Base-by-base conservation (phyloP, 441 rosid species). In the Gossypium schwendimanii region DNA sequence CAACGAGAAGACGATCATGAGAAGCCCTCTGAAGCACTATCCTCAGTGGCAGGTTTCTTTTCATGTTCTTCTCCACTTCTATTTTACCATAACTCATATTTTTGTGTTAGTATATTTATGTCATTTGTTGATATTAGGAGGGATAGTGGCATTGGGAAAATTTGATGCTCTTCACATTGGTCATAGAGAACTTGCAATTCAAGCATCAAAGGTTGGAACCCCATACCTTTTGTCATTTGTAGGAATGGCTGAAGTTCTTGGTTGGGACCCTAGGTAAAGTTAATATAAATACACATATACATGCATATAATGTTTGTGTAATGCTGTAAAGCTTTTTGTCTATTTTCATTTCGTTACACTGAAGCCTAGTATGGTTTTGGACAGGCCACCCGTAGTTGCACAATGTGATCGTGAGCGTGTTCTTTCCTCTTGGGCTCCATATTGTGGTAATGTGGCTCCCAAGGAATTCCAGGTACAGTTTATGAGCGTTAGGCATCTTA, bases 121-220 rank as follows among this genome's bases (percentile, higher is more conserved):
- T 62, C 20, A 45, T 50, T 57, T 41, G 12, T 78, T 76, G 12
- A 17, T 61, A 28, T 68, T 84, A 89, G 97, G 98, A 79, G 97
- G 97, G 69, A 82, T 91, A 20, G 96, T 88, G 73, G 97, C 94
- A 14, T 86, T 88, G 74, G 98, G 97, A 73, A 91, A 93, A 79
- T 93, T 93, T 81, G 98, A 93, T 63, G 98, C 97, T 1, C 87
- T 93, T 77, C 96, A 91, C 74, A 63, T 84, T 54, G 96, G 95
- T 67, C 97, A 93, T 76, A 89, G 96, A 45, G 97, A 89, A 79
- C 97, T 88, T 62, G 97, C 90, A 1, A 82, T 87, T 84, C 91
- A 87, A 83, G 98, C 98, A 77, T 93, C 98, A 10, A 91, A 84
- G 77, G 76, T 82, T 66, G 98, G 97, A 78, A 78, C 81, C 47